These are phyloP conservation scores for Pulveroboletus sp. DNA, from an alignment of 768 basidiomycete species.

Conservation along the genomic window DNA sequence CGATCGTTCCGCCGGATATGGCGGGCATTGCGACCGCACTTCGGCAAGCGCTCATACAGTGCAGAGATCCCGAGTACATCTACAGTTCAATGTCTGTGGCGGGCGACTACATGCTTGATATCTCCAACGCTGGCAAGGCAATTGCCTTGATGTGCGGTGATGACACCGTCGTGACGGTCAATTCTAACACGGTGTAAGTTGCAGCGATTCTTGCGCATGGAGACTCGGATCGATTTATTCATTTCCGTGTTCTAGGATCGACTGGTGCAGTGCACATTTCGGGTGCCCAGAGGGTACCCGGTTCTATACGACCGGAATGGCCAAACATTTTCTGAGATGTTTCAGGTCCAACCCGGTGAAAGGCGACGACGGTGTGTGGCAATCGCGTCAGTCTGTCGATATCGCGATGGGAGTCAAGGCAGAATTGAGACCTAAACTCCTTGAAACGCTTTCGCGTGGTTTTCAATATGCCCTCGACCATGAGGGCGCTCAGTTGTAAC, in stretches of 20 bases:
- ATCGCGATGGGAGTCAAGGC: conserved; percentile 23
- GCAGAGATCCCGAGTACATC: conserved; percentile 14
- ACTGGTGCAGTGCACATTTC: conserved; percentile 23
- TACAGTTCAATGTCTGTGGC: conserved; percentile 19
- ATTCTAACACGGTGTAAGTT: conserved; percentile 23
- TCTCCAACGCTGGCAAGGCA: conserved; percentile 15
- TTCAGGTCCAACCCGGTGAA: conserved; percentile 24
- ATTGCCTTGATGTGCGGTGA: conserved; percentile 12
- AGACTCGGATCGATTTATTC: background rate
- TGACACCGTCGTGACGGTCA: conserved; percentile 13
- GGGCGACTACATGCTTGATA: conserved; percentile 16
- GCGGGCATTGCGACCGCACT: conserved; percentile 16
- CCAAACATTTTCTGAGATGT: conserved; percentile 21
- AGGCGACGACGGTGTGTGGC: conserved; percentile 18
- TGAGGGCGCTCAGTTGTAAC: background rate
- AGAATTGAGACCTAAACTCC: conserved; percentile 17
- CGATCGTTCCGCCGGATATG: conserved; percentile 15
- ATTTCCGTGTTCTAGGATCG: conserved; percentile 10
- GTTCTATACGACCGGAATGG: conserved; percentile 14
- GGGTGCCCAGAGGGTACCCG: conserved; percentile 17
- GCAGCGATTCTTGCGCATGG: too few relatives aligned
- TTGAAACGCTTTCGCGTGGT: conserved; percentile 13
- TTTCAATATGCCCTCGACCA: conserved; percentile 5
- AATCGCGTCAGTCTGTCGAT: conserved; percentile 16
- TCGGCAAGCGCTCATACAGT: conserved; percentile 13